Conservation (phyloP, 1,284 basidiomycete species). For the Trametes sp. region DNA sequence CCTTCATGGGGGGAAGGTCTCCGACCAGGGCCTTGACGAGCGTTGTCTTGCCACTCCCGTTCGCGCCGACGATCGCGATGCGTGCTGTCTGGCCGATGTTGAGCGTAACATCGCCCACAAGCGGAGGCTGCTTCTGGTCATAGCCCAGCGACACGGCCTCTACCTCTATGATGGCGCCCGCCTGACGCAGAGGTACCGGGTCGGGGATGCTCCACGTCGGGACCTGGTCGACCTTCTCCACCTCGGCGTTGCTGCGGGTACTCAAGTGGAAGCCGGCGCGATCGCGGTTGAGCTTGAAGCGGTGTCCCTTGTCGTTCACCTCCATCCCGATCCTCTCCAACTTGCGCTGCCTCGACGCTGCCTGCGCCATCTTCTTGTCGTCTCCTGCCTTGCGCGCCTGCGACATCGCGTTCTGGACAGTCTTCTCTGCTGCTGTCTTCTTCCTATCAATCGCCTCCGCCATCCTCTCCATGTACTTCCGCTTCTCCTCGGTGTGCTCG, state of each 20-base stretch:
- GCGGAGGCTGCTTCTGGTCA: slow-evolving; percentile 39
- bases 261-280: slow-evolving; percentile 55
- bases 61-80: slow-evolving; percentile 64
- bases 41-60: slow-evolving; percentile 68
- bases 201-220: slow-evolving; percentile 57
- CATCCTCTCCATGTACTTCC: slow-evolving; percentile 57
- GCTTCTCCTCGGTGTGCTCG: slow-evolving; percentile 54
- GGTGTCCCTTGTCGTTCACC: slow-evolving; percentile 47
- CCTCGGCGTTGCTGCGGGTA: slow-evolving; percentile 54
- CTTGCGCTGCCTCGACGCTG: slow-evolving; percentile 58
- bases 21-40: slow-evolving; percentile 66
- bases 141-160: slow-evolving; percentile 58
- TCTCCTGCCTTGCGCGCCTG: slow-evolving; percentile 51
- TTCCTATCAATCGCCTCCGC: slow-evolving; percentile 66
- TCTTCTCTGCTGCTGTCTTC: slow-evolving; percentile 38
- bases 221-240: slow-evolving; percentile 56
- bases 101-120: slow-evolving; percentile 63
- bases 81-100: slow-evolving; percentile 63
- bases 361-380: slow-evolving; percentile 63
- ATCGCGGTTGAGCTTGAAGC: slow-evolving; percentile 76
- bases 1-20: slow-evolving; percentile 55
- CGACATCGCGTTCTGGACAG: slow-evolving; percentile 27
- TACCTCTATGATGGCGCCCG: slow-evolving; percentile 60
- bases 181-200: slow-evolving; percentile 56
- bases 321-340: slow-evolving; percentile 63